phyloP scores from a whole-genome alignment of 2,329 filamentous ascomycete genomes.

The Cyanodermella asteris region DNA sequence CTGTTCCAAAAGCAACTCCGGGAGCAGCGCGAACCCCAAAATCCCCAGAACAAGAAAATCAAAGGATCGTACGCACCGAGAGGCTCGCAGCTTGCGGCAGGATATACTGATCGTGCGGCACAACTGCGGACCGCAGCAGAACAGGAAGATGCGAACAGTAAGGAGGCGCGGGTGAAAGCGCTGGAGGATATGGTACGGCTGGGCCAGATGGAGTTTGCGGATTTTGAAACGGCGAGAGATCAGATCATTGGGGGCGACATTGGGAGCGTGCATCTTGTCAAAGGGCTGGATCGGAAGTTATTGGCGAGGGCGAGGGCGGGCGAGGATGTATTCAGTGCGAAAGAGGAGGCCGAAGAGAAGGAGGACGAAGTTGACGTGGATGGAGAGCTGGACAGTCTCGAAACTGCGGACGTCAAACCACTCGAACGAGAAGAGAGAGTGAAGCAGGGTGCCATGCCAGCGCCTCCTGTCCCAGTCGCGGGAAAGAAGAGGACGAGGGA shows the following conservation, averaged over 20 bases:
- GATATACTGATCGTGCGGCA: constrained; percentile 72
- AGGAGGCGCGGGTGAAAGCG: constrained; percentile 47
- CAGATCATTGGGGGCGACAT: constrained; percentile 70
- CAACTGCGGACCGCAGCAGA: constrained; percentile 31
- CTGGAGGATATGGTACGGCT: constrained; percentile 65
- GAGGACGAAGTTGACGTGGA: constrained; percentile 33
- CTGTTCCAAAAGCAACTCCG: constrained; percentile 73
- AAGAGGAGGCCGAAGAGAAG: constrained; percentile 18
- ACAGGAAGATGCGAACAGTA: constrained; percentile 31
- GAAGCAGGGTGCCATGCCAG: constrained; percentile 32
- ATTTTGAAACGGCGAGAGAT: constrained; percentile 51
- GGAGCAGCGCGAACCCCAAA: constrained; percentile 34
- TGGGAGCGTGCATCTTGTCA: constrained; percentile 65
- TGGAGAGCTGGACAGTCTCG: constrained; percentile 30
- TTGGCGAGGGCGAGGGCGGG: constrained; percentile 22
- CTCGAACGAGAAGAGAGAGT: constrained; percentile 17
- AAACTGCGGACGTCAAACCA: constrained; percentile 8
- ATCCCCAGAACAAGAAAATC: constrained; percentile 48
- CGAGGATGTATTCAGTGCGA: constrained; percentile 28
- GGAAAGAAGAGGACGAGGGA: constrained; percentile 32
- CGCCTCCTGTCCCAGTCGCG: constrained; percentile 12
- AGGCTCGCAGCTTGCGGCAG: constrained; percentile 55
- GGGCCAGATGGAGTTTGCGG: constrained; percentile 59
- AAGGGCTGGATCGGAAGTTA: constrained; percentile 73
- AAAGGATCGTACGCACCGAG: constrained; percentile 56